Percentiles rank a stretch among this genome's conserved stretches.
These are phyloP conservation scores for Euphorbia peplus DNA, from an alignment of 345 rosid genomes.

Conservation along the genomic window DNA sequence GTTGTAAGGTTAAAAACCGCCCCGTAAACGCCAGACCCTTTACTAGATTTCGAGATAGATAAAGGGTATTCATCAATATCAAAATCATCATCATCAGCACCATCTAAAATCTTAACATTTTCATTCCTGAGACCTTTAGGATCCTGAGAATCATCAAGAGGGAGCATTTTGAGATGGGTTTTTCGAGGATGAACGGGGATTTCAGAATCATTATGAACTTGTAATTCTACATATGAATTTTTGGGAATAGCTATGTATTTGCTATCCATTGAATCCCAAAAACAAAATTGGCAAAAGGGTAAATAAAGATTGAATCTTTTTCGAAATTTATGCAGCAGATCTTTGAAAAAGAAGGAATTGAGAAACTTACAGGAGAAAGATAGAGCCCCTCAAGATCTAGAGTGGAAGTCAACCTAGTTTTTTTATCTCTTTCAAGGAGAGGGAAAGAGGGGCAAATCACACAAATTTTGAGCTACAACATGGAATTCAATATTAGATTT, in stretches of 20 bases:
- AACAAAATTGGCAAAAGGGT: background rate
- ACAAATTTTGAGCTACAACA: background rate
- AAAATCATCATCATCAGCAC: constrained; percentile 27
- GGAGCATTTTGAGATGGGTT: constrained; percentile 37
- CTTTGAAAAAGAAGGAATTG: background rate
- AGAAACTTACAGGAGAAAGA: constrained; percentile 8
- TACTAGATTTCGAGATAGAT: constrained; percentile 23
- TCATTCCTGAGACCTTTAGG: constrained; percentile 25
- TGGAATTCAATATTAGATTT: too few relatives aligned
- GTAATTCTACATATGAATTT: constrained; percentile 54
- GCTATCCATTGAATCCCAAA: constrained; percentile 47
- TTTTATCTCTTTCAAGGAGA: background rate
- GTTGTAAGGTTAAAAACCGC: constrained; percentile 95
- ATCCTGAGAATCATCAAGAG: constrained; percentile 40
- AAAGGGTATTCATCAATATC: constrained; percentile 40
- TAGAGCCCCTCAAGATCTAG: constrained; percentile 1
- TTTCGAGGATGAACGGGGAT: constrained; percentile 27
- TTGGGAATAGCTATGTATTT: constrained; percentile 61
- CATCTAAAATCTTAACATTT: constrained; percentile 19
- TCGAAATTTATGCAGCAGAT: background rate
- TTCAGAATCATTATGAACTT: constrained; percentile 34
- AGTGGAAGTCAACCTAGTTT: constrained; percentile 8
- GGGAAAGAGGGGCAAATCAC: background rate
- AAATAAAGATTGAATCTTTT: background rate
- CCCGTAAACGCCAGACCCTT: constrained; percentile 64